Evolutionary conservation across 2,329 filamentous ascomycete species (phyloP), one percentile per base, ranked within the genome.

Genomic region (Talaromyces sp.): DNA sequence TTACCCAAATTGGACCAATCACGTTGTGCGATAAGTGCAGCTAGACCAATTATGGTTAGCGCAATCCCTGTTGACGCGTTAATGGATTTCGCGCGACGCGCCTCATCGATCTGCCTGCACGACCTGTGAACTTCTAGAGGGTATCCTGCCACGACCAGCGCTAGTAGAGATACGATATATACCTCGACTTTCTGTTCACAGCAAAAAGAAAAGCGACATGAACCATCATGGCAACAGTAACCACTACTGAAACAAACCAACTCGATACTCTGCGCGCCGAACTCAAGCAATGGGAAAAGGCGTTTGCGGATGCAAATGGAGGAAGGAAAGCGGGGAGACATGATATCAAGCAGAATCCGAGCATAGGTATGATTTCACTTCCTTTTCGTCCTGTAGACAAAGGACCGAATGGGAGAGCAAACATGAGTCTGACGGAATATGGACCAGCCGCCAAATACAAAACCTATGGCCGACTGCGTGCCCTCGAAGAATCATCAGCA

Each of bases 281-380:
- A 61, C 62, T 80, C 41, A 80, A 80, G 61, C 70, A 75, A 59
- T 80, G 77, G 73, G 78, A 80, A 64, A 70, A 74, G 46, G 68
- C 68, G 0, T 80, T 80, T 62, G 68, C 76, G 6, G 69, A 70
- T 3, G 67, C 69, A 10, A 73, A 79, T 59, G 67, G 69, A 25
- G 77, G 76, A 8, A 70, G 69, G 36, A 80, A 80, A 64, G 73
- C 78, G 2, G 70, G 70, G 15, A 71, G 75, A 21, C 69, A 73
- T 25, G 78, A 80, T 67, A 80, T 80, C 56, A 80, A 80, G 62
- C 69, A 74, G 43, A 70, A 76, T 53, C 68, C 68, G 7, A 68
- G 67, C 9, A 79, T 80, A 33, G 75, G 76, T 78, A 68, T 48
- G 54, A n/a, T 13, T 9, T 21, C 43, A 2, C 17, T 33, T 48